phyloP scores from a whole-genome alignment of 768 basidiomycete genomes.

The Suillus sp. region DNA sequence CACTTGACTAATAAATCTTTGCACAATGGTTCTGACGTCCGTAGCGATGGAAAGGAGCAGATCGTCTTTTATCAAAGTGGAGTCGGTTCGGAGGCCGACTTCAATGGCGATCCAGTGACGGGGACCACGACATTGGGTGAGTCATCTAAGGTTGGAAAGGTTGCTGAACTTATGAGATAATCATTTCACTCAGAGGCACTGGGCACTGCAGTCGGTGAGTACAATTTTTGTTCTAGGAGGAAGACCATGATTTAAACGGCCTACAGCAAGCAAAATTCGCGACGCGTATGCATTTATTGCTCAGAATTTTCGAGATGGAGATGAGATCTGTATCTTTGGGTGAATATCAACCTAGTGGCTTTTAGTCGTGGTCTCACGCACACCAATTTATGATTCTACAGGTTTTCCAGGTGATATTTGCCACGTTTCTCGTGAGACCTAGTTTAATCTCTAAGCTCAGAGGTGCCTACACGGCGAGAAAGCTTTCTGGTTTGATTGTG shows the following conservation, averaged over 20 bases:
- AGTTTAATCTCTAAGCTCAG: neutral
- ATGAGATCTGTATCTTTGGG: slow-evolving; percentile 23
- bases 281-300: slow-evolving; percentile 30
- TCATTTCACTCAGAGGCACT: slow-evolving; percentile 10
- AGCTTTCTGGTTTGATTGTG: slow-evolving; percentile 13
- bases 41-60: slow-evolving; percentile 10
- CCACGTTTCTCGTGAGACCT: neutral
- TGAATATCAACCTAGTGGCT: neutral
- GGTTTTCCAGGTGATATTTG: slow-evolving; percentile 9
- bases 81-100: slow-evolving; percentile 24
- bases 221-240: neutral
- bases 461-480: slow-evolving; percentile 14
- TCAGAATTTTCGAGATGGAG: slow-evolving; percentile 23
- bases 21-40: neutral
- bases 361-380: neutral
- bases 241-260: neutral
- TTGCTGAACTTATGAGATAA: neutral
- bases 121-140: slow-evolving; percentile 14
- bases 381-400: neutral
- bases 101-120: slow-evolving; percentile 16
- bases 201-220: slow-evolving; percentile 12
- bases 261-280: slow-evolving; percentile 26
- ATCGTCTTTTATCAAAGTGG: slow-evolving; percentile 31
- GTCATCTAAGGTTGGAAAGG: neutral
- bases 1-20: neutral